phyloP scores from a whole-genome alignment of 306 rosid genomes.

The Argentina anserina region DNA sequence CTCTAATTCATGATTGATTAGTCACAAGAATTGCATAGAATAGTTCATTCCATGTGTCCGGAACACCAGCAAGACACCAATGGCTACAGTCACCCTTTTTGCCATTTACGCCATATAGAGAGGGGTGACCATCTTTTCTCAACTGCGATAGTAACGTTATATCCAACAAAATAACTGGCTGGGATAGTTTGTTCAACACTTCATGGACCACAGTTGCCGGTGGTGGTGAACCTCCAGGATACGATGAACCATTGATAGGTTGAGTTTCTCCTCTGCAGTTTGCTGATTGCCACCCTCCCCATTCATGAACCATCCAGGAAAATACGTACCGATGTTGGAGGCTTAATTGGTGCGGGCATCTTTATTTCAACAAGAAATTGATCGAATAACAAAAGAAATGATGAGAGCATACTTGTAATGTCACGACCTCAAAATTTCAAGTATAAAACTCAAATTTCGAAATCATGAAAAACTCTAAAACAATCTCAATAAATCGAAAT shows the following conservation, averaged over 20 bases:
- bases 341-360: too few species aligned
- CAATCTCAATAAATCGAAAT: too few species aligned
- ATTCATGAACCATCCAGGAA: too few species aligned
- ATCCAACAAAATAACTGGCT: slow-evolving; percentile 18
- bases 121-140: slow-evolving; percentile 37
- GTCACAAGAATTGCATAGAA: slow-evolving; percentile 16
- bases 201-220: slow-evolving; percentile 16
- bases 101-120: slow-evolving; percentile 18
- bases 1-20: background rate
- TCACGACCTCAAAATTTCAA: too few species aligned
- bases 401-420: slow-evolving; percentile 11
- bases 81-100: slow-evolving; percentile 31
- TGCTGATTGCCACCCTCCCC: slow-evolving; percentile 14
- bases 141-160: slow-evolving; percentile 28
- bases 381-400: background rate
- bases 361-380: too few species aligned
- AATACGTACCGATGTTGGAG: too few species aligned
- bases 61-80: slow-evolving; percentile 41
- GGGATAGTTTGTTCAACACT: slow-evolving; percentile 16
- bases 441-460: too few species aligned
- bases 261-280: slow-evolving; percentile 25
- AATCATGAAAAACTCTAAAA: too few species aligned
- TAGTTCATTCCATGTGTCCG: slow-evolving; percentile 34
- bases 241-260: slow-evolving; percentile 12
- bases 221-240: slow-evolving; percentile 12